Conservation (phyloP, 2,329 filamentous ascomycete species). For the Aspergillus quadrilineatus region DNA sequence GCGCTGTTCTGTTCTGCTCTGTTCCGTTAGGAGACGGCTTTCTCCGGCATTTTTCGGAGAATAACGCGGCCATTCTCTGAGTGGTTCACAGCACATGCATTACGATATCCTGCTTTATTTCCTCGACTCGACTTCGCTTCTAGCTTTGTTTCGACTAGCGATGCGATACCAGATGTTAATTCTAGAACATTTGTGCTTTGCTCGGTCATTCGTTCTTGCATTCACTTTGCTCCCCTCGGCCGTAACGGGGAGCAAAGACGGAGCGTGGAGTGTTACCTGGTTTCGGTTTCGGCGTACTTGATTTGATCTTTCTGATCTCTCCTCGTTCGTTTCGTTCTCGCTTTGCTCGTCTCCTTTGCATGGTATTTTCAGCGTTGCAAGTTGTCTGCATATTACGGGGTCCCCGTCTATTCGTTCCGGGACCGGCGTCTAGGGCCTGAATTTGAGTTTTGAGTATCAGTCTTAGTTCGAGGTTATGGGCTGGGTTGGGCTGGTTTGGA, state of each 20-base stretch:
- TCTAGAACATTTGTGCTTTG: constrained; percentile 5
- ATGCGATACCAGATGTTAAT: constrained; percentile 20
- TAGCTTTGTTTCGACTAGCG: constrained; percentile 1
- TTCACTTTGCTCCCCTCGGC: constrained; percentile 2
- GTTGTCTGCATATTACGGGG: neutral
- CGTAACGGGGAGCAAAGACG: neutral
- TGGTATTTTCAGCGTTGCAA: neutral
- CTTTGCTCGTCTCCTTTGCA: neutral
- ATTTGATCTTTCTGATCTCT: neutral
- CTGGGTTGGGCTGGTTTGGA: neutral
- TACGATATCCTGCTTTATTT: constrained; percentile 4
- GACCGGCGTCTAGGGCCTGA: neutral
- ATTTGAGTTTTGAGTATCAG: neutral
- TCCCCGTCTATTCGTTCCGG: neutral
- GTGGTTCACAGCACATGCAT: constrained; percentile 15
- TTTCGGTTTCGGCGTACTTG: constrained; percentile 8
- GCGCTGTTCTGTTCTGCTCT: constrained; percentile 3
- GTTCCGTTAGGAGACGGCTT: constrained; percentile 12
- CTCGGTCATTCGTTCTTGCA: constrained; percentile 9
- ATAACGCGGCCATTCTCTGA: constrained; percentile 15
- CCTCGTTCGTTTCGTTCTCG: neutral
- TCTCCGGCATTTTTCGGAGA: constrained; percentile 1
- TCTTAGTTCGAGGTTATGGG: neutral
- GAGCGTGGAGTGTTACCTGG: constrained; percentile 13
- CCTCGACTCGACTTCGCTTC: neutral